Conservation (phyloP, 805 yeast species). For the Kregervanrija pseudodelftensis region DNA sequence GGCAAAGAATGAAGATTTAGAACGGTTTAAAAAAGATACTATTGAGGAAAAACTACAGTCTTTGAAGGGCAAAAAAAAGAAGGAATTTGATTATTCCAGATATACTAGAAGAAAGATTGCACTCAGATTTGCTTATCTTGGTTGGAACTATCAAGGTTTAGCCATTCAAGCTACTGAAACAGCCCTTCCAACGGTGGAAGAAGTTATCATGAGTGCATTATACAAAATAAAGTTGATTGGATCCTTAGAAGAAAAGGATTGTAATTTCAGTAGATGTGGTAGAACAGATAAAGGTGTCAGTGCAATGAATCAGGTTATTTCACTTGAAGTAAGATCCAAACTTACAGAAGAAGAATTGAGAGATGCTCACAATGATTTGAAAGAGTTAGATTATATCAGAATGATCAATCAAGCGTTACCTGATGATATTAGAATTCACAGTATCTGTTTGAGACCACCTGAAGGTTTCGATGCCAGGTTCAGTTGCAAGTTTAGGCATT, state of each 20-base stretch:
- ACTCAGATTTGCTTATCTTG: slow-evolving; percentile 75
- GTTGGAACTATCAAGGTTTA: slow-evolving; percentile 92
- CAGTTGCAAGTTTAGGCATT: slow-evolving; percentile 81
- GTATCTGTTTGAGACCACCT: slow-evolving; percentile 80
- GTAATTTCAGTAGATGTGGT: slow-evolving; percentile 84
- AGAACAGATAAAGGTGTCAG: slow-evolving; percentile 96
- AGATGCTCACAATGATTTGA: slow-evolving; percentile 46
- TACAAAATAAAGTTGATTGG: slow-evolving; percentile 58
- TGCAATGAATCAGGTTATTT: slow-evolving; percentile 92
- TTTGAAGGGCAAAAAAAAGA: slow-evolving; percentile 24
- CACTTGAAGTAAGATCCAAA: slow-evolving; percentile 66
- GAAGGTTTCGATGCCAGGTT: slow-evolving; percentile 82
- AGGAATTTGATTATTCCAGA: slow-evolving; percentile 58
- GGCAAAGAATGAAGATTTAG: slow-evolving; percentile 4
- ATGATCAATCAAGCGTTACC: slow-evolving; percentile 77
- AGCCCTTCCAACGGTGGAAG: slow-evolving; percentile 82
- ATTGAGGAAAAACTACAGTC: not conserved
- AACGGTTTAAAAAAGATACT: no score
- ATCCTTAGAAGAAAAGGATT: slow-evolving; percentile 50
- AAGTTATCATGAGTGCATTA: slow-evolving; percentile 64
- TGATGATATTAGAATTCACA: slow-evolving; percentile 72
- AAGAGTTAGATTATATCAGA: slow-evolving; percentile 70
- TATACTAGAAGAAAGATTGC: slow-evolving; percentile 66
- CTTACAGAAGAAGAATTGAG: slow-evolving; percentile 56
- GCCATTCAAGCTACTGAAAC: slow-evolving; percentile 75